Percentiles rank a stretch among this genome's conserved stretches.
These are phyloP conservation scores for Cornus kousa DNA, from an alignment of 148 eudicot species.

Conservation along the genomic window DNA sequence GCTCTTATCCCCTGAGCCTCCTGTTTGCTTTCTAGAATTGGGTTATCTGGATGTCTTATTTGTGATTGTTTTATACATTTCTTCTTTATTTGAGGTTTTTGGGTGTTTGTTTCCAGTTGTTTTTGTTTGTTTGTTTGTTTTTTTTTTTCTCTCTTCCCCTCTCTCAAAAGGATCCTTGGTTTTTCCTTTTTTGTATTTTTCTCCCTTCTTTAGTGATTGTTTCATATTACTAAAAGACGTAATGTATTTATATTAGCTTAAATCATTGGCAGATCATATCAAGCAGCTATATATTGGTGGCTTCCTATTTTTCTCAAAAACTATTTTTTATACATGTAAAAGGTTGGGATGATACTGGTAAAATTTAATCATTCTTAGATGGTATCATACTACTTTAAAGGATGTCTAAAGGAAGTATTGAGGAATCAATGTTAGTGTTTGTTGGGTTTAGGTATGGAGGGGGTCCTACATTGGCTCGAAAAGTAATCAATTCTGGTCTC, in stretches of 20 bases:
- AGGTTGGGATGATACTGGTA: not conserved
- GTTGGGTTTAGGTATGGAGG: conserved; percentile 87
- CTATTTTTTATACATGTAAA: not conserved
- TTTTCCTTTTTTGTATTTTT: too few relatives aligned
- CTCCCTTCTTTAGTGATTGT: not conserved
- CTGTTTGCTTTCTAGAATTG: too few relatives aligned
- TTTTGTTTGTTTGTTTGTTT: too few relatives aligned
- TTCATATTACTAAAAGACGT: too few relatives aligned
- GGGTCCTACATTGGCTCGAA: conserved; percentile 85
- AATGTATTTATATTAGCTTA: not conserved
- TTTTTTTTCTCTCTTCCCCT: too few relatives aligned
- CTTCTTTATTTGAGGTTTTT: too few relatives aligned
- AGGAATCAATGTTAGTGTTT: conserved; percentile 13
- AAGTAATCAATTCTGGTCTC: conserved; percentile 76
- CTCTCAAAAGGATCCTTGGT: too few relatives aligned
- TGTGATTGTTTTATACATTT: too few relatives aligned
- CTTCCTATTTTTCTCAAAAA: not conserved
- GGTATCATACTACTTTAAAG: not conserved
- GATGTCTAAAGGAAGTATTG: not conserved
- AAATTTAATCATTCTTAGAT: conserved; percentile 4
- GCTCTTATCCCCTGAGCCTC: too few relatives aligned
- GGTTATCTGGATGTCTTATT: too few relatives aligned
- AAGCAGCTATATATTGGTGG: not conserved
- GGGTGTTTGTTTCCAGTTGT: too few relatives aligned
- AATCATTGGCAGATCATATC: not conserved